Base-by-base conservation (phyloP, 305 asterid species). In the Fraxinus dipetala region DNA sequence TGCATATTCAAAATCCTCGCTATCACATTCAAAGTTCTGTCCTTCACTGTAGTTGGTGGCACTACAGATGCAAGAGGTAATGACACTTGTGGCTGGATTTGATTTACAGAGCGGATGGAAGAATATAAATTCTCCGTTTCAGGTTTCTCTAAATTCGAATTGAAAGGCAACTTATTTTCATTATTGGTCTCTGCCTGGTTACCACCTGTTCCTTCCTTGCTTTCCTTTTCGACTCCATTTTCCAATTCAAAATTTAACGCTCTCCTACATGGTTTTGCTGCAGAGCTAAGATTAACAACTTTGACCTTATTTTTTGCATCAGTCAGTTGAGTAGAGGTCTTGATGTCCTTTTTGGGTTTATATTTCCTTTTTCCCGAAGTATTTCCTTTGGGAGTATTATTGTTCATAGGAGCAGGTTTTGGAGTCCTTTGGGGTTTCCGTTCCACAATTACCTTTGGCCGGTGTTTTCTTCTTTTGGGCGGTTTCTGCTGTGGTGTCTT, bases 381-480 rank as follows among this genome's bases (percentile, higher is more conserved):
- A 9, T 67, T 87, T 85, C 87, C 91, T 75, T 72, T 77, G 13
- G 91, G 84, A 28, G 88, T 83, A 76, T 79, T 82, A 73, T 81
- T 75, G 82, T 67, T 77, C 3, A 81, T 59, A 63, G 89, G 75
- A 65, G 89, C 85, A 84, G 93, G 79, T 85, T 87, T 94, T 6
- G 92, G 92, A 32, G 88, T 80, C 84, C 90, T 87, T 84, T 89
- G 94, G 76, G 91, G 87, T 87, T 95, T 89, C 85, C 91, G 92
- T 90, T 94, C 98, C 67, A 83, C 86, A 5, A 95, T 87, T 35
- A 95, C 99, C 88, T 95, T 95, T 1, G 99, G 98, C 75, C 96
- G 85, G 87, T 92, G 96, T 86, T 95, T 95, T 79, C 87, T 89
- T 85, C 97, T 92, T 86, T 83, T 95, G 59, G 93, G 94, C 59